Conservation (phyloP, 257 asterid genomes). For the Paraleonurus japonicus region DNA sequence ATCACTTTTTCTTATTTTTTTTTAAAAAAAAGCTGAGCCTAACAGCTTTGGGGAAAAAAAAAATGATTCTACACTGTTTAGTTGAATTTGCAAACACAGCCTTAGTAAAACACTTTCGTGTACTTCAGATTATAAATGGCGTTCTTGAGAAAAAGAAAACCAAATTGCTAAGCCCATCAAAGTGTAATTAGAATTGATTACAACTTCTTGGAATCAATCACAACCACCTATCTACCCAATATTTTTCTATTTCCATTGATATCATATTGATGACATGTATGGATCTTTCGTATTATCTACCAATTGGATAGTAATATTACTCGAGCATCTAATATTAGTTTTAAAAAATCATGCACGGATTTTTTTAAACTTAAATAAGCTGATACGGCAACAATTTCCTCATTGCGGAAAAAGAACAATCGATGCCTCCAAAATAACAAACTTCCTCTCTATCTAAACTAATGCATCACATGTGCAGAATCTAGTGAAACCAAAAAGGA, state of each 20-base stretch:
- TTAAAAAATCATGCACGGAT: not conserved
- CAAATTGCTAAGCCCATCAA: not conserved
- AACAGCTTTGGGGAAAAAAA: too few relatives aligned
- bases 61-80: too few relatives aligned
- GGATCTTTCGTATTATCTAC: not conserved
- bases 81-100: too few relatives aligned
- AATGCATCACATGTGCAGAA: not conserved
- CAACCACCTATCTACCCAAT: not conserved
- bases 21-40: too few relatives aligned
- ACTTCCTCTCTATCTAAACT: not conserved
- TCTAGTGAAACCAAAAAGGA: not conserved
- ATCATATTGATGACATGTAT: not conserved
- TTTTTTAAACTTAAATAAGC: slow-evolving; percentile 4
- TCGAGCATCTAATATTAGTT: not conserved
- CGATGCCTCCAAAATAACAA: not conserved
- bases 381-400: not conserved
- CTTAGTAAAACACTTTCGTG: not conserved
- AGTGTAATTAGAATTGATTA: not conserved
- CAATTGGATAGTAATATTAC: not conserved
- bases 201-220: not conserved
- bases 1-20: too few relatives aligned
- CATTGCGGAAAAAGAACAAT: not conserved
- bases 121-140: not conserved
- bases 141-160: not conserved
- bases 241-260: not conserved